Evolutionary conservation across 2,329 filamentous ascomycete genomes (phyloP).

Genomic region (Cladosporium colombiae): DNA sequence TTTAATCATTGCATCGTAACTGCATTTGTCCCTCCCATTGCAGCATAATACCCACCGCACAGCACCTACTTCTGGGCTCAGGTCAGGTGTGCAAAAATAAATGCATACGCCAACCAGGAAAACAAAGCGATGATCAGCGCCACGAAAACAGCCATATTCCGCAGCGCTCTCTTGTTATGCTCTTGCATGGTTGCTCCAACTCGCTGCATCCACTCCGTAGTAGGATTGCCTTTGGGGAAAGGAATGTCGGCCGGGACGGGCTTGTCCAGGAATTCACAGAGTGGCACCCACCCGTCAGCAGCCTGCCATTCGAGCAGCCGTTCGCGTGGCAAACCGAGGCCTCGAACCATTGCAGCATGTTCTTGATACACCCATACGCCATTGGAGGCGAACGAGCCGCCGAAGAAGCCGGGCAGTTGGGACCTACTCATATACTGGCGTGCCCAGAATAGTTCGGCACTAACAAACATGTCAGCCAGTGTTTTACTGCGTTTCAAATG

Average conservation of each 20-base stretch:
- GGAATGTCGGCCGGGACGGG: slow-evolving; percentile 26
- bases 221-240: slow-evolving; percentile 27
- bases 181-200: slow-evolving; percentile 1
- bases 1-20: not conserved
- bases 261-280: slow-evolving; percentile 35
- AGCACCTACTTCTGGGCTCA: not conserved
- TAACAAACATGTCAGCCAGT: not conserved
- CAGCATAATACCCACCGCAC: not conserved
- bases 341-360: slow-evolving; percentile 22
- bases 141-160: slow-evolving; percentile 7
- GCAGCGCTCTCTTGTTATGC: not conserved
- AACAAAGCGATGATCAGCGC: not conserved
- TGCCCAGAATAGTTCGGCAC: slow-evolving; percentile 10
- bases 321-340: slow-evolving; percentile 26
- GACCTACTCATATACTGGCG: not conserved
- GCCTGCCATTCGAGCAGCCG: slow-evolving; percentile 33
- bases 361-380: slow-evolving; percentile 10
- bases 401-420: slow-evolving; percentile 5
- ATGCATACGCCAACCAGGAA: not conserved
- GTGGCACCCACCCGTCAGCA: slow-evolving; percentile 34
- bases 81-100: not conserved
- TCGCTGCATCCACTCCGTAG: not conserved
- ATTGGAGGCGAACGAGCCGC: slow-evolving; percentile 6
- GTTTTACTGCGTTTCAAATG: not conserved
- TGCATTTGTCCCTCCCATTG: not conserved